Conservation (phyloP, 768 basidiomycete genomes). For the Suillus alpinus region DNA sequence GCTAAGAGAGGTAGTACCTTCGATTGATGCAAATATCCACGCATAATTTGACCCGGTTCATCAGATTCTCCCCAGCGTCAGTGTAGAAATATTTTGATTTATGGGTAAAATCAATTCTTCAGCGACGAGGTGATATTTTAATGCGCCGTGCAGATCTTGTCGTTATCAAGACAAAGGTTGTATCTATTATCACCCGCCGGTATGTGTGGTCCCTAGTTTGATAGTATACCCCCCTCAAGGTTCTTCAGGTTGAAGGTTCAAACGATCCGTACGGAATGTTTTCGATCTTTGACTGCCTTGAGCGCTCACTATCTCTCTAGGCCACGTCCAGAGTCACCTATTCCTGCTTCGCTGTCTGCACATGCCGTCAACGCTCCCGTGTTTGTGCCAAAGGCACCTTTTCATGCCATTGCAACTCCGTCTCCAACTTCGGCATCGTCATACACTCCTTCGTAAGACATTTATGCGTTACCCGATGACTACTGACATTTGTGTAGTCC, state of each 20-base stretch:
- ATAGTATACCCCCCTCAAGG: neutral
- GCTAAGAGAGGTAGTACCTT: conserved; percentile 53
- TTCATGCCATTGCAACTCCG: conserved; percentile 44
- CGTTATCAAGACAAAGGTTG: conserved; percentile 87
- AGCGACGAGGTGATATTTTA: neutral
- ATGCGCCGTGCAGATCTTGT: conserved; percentile 55
- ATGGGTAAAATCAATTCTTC: conserved; percentile 58
- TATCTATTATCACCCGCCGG: conserved; percentile 76
- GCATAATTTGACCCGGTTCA: conserved; percentile 7
- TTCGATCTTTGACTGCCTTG: neutral
- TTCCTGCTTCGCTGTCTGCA: conserved; percentile 43
- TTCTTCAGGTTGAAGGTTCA: conserved; percentile 17
- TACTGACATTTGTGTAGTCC: conserved; percentile 18
- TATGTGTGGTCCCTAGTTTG: conserved; percentile 25
- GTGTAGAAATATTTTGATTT: conserved; percentile 89
- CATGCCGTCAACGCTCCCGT: conserved; percentile 82
- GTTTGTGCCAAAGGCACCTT: conserved; percentile 71
- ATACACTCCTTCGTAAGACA: conserved; percentile 28
- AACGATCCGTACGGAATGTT: conserved; percentile 25
- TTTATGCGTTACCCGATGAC: neutral
- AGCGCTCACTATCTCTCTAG: conserved; percentile 17
- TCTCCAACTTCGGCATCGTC: conserved; percentile 28
- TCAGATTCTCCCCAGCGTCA: conserved; percentile 72
- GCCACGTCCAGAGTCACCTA: conserved; percentile 45
- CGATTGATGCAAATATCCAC: conserved; percentile 8